Evolutionary conservation across 495 filamentous ascomycete genomes (phyloP).

Genomic region (Xylaria scruposa): DNA sequence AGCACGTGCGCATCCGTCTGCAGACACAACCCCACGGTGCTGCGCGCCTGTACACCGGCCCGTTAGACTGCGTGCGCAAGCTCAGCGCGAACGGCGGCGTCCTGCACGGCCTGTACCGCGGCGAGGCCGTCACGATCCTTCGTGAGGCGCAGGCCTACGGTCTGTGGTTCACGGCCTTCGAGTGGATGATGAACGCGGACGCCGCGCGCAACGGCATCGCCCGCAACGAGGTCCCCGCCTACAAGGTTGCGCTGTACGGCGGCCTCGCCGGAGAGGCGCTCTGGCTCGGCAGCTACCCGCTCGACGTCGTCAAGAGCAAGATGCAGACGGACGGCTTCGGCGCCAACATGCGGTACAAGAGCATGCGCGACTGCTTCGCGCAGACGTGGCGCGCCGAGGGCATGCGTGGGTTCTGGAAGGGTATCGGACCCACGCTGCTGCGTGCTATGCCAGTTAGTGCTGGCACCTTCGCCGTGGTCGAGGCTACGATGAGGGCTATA

Average conservation of each 20-base stretch:
- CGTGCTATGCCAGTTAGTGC: slow-evolving; percentile 98
- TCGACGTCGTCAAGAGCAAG: slow-evolving; percentile 98
- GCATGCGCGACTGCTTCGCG: slow-evolving; percentile 87
- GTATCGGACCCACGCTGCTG: slow-evolving; percentile 88
- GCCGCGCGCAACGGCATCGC: slow-evolving; percentile 73
- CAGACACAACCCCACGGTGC: slow-evolving; percentile 95
- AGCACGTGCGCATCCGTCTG: slow-evolving; percentile 96
- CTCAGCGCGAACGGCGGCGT: slow-evolving; percentile 69
- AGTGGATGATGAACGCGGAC: slow-evolving; percentile 94
- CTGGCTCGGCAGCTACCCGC: slow-evolving; percentile 91
- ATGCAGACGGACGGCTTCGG: slow-evolving; percentile 97
- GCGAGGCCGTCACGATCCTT: slow-evolving; percentile 81
- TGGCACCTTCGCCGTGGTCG: slow-evolving; percentile 89
- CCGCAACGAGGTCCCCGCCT: slow-evolving; percentile 76
- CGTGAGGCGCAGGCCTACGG: slow-evolving; percentile 96
- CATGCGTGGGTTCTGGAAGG: slow-evolving; percentile 90
- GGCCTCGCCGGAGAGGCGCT: slow-evolving; percentile 92
- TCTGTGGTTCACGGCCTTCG: slow-evolving; percentile 91
- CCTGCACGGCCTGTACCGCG: slow-evolving; percentile 79
- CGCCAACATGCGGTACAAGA: slow-evolving; percentile 68
- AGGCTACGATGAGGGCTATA: slow-evolving; percentile 68
- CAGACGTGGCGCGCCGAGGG: slow-evolving; percentile 84
- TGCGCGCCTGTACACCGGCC: slow-evolving; percentile 78
- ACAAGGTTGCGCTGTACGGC: slow-evolving; percentile 91
- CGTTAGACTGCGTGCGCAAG: slow-evolving; percentile 88